Evolutionary conservation across 1,284 basidiomycete species (phyloP).

Genomic region (Malassezia japonica): DNA sequence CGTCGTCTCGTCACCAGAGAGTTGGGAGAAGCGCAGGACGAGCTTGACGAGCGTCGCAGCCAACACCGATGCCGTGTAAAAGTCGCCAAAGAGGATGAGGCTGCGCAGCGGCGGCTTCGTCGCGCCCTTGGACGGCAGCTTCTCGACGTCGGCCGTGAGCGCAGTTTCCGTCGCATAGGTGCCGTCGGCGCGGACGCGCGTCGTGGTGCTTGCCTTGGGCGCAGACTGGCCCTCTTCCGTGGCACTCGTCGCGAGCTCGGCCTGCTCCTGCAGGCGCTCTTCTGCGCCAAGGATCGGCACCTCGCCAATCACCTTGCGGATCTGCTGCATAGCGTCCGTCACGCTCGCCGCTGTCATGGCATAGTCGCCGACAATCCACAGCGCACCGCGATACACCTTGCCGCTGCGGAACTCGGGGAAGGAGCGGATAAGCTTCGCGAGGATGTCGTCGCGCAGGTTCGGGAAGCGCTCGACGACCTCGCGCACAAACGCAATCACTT

Average conservation of each 20-base stretch:
- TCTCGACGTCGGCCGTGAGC: conserved; percentile 62
- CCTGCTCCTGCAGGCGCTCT: conserved; percentile 47
- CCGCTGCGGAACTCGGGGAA: conserved; percentile 87
- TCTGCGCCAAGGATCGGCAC: conserved; percentile 77
- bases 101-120: conserved; percentile 86
- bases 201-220: conserved; percentile 52
- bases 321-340: conserved; percentile 60
- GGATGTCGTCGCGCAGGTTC: conserved; percentile 69
- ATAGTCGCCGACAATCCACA: conserved; percentile 98
- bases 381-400: conserved; percentile 89
- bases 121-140: conserved; percentile 67
- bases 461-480: conserved; percentile 99
- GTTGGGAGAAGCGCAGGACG: conserved; percentile 67
- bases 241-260: conserved; percentile 22
- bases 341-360: conserved; percentile 32
- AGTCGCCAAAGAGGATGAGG: conserved; percentile 86
- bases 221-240: conserved; percentile 19
- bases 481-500: conserved; percentile 89
- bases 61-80: conserved; percentile 87
- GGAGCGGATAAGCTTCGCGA: conserved; percentile 73
- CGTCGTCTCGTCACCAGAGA: conserved; percentile 57
- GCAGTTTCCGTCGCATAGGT: conserved; percentile 96
- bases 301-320: conserved; percentile 83
- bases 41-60: conserved; percentile 84
- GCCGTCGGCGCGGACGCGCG: conserved; percentile 78